Base-by-base conservation (phyloP, 106 monocot genomes). In the Allium fistulosum region DNA sequence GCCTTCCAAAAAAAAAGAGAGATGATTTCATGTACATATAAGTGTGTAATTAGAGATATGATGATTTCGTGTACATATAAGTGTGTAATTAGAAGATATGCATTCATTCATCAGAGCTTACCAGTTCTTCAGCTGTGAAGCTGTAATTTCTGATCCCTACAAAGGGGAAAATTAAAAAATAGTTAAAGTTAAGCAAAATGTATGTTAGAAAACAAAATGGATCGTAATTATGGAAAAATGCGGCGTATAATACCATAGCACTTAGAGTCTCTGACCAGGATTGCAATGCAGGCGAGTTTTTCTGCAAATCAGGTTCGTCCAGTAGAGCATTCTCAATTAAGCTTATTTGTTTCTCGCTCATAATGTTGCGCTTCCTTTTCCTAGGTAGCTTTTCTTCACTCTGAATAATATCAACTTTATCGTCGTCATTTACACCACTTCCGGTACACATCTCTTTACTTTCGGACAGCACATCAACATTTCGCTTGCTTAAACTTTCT, bases 61-160 rank as follows among this genome's bases (percentile, higher is more conserved):
- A 11, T 15, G 15, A 55, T 55, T 12, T 15, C 53, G 15, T 37
- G 37, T 37, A 37, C 37, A 37, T 37, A 37, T 37, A n/a, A n/a
- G n/a, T 37, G 37, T 37, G 15, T 12, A 55, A 55, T 8, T 55
- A 55, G 53, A 15, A 15, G 11, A 12, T 55, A 11, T 15, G 53
- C 7, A 55, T 55, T 55, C 53, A 12, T 11, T 55, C 11, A 15
- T 55, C 53, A 12, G 6, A 55, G 53, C 46, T 80, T 87, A 94
- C 94, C 94, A 94, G 72, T 94, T 94, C 72, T 94, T 94, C 57
- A 94, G 84, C 79, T 94, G 94, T 57, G 94, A 87, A 65, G 94
- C 18, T 65, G 94, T 94, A 64, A 94, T 78, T 61, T 94, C 94
- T 64, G 90, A 75, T 58, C 94, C 94, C 94, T 94, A 78, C 71